Evolutionary conservation across 768 basidiomycete species (phyloP), one percentile per base, ranked within the genome.

Genomic region (Macrocybe gigantea): DNA sequence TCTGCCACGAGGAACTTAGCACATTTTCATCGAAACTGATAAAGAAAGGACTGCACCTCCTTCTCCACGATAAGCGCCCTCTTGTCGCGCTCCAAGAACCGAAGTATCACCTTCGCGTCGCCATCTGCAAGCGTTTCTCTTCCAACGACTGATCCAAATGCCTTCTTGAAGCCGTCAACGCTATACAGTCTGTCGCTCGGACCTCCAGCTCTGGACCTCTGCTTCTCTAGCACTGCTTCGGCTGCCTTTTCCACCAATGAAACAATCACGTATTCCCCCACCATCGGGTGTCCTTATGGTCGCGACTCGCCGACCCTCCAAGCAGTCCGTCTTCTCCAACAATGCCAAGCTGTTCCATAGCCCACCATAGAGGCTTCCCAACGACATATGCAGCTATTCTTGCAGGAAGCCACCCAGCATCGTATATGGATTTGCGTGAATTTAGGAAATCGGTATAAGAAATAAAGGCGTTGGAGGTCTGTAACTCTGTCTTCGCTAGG

Each of bases 311-410:
- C 7, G 58, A 53, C 22, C 61, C 52, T 11, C 64, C 54, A 8
- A 71, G 33, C 2, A 75, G 45, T 10, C 74, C 67, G 22, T 85
- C 84, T 41, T 88, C 85, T 2, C 78, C 79, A 6, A 87, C 78
- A 3, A 93, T 65, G 22, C 80, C 84, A n/a, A 84, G 69, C 53
- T 88, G 88, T 52, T 85, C 82, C 48, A 93, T 74, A 2, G 85
- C 82, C 91, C 91, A 93, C 86, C 85, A 90, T 1, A 93, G 67
- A 2, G 91, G 90, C 56, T 79, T 82, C 6, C 83, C 88, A 6
- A 93, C 73, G 6, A 92, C 68, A 48, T 77, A 85, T 7, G 85
- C 73, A 2, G 78, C 86, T 44, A 90, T 71, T 13, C 87, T 80
- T 42, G 71, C 76, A 1, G 88, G 82, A 11, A 91, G 58, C 74